A percentile compares a stretch with the other conserved stretches of the same genome.
Conservation (phyloP, 345 rosid genomes). For the Brassica nigra region DNA sequence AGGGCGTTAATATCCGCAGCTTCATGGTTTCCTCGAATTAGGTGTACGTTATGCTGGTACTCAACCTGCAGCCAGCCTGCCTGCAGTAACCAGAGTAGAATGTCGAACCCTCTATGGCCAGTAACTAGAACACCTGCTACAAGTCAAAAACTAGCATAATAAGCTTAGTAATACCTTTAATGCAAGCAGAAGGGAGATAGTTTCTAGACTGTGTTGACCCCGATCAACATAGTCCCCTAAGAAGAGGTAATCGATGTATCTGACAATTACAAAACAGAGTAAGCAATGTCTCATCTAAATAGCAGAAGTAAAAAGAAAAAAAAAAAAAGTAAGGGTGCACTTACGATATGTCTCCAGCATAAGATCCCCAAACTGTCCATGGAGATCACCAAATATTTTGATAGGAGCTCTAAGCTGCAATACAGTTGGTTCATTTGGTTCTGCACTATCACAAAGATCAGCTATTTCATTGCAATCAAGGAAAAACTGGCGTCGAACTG, state of each 20-base stretch:
- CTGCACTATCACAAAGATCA: background rate
- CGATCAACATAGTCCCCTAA: conserved; percentile 65
- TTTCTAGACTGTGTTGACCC: conserved; percentile 63
- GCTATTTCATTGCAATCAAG: conserved; percentile 47
- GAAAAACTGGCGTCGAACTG: conserved; percentile 84
- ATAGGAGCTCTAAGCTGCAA: conserved; percentile 84
- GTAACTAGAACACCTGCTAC: conserved; percentile 13
- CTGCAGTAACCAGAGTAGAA: conserved; percentile 38
- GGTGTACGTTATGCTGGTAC: conserved; percentile 75
- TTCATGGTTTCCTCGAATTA: conserved; percentile 93
- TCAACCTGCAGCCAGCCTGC: conserved; percentile 47
- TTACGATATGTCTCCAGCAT: conserved; percentile 45
- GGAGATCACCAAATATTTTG: conserved; percentile 92
- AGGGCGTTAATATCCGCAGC: conserved; percentile 81
- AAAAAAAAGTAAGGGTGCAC: background rate
- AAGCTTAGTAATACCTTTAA: conserved; percentile 57
- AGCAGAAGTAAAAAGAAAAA: background rate
- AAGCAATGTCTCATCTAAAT: conserved; percentile 1
- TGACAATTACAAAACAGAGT: conserved; percentile 44
- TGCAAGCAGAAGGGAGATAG: conserved; percentile 84
- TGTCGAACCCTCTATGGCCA: conserved; percentile 21
- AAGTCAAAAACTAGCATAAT: conserved; percentile 15
- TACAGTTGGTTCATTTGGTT: conserved; percentile 69
- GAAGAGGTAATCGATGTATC: conserved; percentile 92
- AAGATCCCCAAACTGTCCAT: conserved; percentile 93